Conservation (phyloP, 169 alveolate species). For the Perkinsus marinus region DNA sequence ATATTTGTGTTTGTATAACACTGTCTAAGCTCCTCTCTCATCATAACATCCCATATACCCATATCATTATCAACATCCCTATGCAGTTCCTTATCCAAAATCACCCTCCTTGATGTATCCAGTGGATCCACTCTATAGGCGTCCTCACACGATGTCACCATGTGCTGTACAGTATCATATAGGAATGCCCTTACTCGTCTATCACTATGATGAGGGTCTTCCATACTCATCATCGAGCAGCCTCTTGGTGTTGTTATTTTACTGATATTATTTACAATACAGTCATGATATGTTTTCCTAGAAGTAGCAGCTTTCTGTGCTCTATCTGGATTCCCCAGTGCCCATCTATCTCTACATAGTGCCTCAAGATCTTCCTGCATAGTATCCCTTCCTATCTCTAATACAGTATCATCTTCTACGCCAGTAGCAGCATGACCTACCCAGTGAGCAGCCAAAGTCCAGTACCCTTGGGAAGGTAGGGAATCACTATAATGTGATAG, state of each 20-base stretch:
- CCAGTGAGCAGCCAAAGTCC: not conserved
- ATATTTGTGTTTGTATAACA: too few species aligned
- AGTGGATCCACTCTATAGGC: not conserved
- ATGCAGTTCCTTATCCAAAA: not conserved
- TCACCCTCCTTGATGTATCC: not conserved
- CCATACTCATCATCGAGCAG: too few species aligned
- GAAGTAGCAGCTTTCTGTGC: not conserved
- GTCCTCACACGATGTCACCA: not conserved
- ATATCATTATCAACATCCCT: too few species aligned
- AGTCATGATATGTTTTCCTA: not conserved
- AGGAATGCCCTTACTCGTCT: not conserved
- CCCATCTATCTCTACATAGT: not conserved
- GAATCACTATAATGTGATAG: not conserved
- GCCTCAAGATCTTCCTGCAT: not conserved
- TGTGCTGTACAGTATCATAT: not conserved
- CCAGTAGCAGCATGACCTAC: not conserved
- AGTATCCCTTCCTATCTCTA: not conserved
- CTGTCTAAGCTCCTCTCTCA: too few species aligned
- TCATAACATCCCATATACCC: too few species aligned
- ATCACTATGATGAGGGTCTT: not conserved
- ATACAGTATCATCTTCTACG: not conserved
- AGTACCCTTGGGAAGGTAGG: not conserved
- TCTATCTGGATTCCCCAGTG: not conserved
- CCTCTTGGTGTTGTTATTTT: too few species aligned
- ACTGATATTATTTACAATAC: too few species aligned